Conservation (phyloP, 768 basidiomycete genomes). For the Russula griseocarnosa region DNA sequence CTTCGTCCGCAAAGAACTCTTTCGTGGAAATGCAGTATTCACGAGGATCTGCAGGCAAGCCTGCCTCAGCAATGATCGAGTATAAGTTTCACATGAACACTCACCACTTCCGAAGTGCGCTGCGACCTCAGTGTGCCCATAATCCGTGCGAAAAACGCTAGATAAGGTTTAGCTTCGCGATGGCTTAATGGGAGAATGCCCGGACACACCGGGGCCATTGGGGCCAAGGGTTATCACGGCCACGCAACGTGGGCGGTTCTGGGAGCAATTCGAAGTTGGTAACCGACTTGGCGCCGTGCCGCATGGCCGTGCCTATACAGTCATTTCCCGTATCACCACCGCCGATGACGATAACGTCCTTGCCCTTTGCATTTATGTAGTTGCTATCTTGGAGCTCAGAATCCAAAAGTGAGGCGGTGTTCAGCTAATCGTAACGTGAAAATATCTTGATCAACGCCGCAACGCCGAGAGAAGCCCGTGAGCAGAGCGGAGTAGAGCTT, state of each 20-base stretch:
- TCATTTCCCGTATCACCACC: slow-evolving; percentile 97
- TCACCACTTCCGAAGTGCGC: slow-evolving; percentile 81
- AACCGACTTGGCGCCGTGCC: slow-evolving; percentile 92
- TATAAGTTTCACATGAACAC: background rate
- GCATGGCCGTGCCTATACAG: slow-evolving; percentile 93
- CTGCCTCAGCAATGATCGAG: slow-evolving; percentile 10
- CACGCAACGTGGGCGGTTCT: slow-evolving; percentile 77
- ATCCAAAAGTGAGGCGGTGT: slow-evolving; percentile 87
- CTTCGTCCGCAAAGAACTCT: slow-evolving; percentile 79
- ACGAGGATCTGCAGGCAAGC: slow-evolving; percentile 63
- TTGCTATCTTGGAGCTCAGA: slow-evolving; percentile 68
- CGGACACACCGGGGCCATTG: slow-evolving; percentile 73
- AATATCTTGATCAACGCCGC: slow-evolving; percentile 7
- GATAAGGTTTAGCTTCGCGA: slow-evolving; percentile 17
- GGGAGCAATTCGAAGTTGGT: slow-evolving; percentile 96
- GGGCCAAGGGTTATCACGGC: slow-evolving; percentile 93
- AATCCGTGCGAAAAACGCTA: slow-evolving; percentile 91
- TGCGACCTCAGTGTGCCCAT: slow-evolving; percentile 90
- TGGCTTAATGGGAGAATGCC: slow-evolving; percentile 6
- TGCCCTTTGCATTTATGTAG: slow-evolving; percentile 88
- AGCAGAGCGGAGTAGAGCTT: slow-evolving; percentile 20
- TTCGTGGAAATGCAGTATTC: slow-evolving; percentile 96
- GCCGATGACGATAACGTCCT: slow-evolving; percentile 95
- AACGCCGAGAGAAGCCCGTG: background rate
- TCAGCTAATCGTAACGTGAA: slow-evolving; percentile 46